Evolutionary conservation across 768 basidiomycete genomes (phyloP).

Genomic region (Amanita pallidorosea): DNA sequence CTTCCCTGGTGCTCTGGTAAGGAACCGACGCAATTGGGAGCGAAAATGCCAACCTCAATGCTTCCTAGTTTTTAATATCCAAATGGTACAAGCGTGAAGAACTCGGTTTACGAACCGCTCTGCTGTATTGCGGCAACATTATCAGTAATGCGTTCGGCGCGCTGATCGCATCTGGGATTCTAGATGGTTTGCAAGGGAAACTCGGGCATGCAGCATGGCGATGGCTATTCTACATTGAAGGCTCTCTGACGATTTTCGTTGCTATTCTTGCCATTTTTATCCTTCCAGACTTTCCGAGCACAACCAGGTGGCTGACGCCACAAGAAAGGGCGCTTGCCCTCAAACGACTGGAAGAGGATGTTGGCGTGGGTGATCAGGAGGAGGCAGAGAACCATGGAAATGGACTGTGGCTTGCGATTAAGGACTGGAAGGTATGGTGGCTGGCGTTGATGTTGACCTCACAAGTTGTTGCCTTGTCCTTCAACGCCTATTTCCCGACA

Average conservation of each 20-base stretch:
- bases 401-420: constrained; percentile 54
- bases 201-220: constrained; percentile 75
- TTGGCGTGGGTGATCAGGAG: constrained; percentile 38
- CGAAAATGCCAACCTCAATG: background rate
- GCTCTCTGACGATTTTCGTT: constrained; percentile 46
- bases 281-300: constrained; percentile 78
- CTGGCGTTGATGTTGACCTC: constrained; percentile 53
- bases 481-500: constrained; percentile 77
- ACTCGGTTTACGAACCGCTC: constrained; percentile 61
- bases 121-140: constrained; percentile 66
- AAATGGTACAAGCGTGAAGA: constrained; percentile 77
- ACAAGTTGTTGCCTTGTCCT: constrained; percentile 54
- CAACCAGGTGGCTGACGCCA: constrained; percentile 48
- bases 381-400: constrained; percentile 27
- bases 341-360: constrained; percentile 58
- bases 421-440: constrained; percentile 83
- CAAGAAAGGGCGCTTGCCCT: constrained; percentile 52
- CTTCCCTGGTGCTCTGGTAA: constrained; percentile 49
- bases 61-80: constrained; percentile 42
- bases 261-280: constrained; percentile 50
- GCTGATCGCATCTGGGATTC: constrained; percentile 71
- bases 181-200: constrained; percentile 64
- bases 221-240: constrained; percentile 76
- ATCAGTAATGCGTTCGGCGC: constrained; percentile 83
- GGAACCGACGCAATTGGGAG: constrained; percentile 3